phyloP scores from a whole-genome alignment of 2,329 filamentous ascomycete genomes.

The Aspergillus eucalypticola region DNA sequence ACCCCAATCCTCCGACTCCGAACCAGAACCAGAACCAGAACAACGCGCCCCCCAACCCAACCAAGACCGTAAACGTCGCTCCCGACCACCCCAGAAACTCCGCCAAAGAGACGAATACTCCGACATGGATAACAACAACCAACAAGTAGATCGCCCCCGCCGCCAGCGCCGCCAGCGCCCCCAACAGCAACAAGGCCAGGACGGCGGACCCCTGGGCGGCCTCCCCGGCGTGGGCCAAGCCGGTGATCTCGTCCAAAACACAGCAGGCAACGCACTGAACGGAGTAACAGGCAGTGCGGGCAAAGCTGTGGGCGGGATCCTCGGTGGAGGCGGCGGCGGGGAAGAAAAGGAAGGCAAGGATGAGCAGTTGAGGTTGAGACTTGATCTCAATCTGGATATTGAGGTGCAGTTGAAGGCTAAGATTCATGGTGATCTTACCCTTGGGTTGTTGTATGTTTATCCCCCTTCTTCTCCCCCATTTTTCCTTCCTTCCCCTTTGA shows the following conservation, averaged over 20 bases:
- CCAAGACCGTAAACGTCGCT: slow-evolving; percentile 32
- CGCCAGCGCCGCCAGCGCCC: slow-evolving; percentile 57
- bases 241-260: slow-evolving; percentile 55
- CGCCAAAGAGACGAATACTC: slow-evolving; percentile 35
- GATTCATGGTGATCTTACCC: slow-evolving; percentile 76
- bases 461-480: not conserved
- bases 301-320: slow-evolving; percentile 44
- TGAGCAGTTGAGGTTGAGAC: slow-evolving; percentile 66
- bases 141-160: slow-evolving; percentile 54
- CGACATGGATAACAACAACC: slow-evolving; percentile 57
- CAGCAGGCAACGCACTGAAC: slow-evolving; percentile 49
- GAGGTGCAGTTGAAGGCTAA: slow-evolving; percentile 80
- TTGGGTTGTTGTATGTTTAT: slow-evolving; percentile 69
- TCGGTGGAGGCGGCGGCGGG: slow-evolving; percentile 31
- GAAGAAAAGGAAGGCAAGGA: slow-evolving; percentile 49
- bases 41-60: slow-evolving; percentile 50
- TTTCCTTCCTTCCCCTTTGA: not conserved
- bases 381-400: slow-evolving; percentile 75
- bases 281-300: slow-evolving; percentile 42
- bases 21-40: slow-evolving; percentile 40
- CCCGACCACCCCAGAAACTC: slow-evolving; percentile 14
- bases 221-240: slow-evolving; percentile 60
- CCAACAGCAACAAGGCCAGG: slow-evolving; percentile 44
- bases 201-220: slow-evolving; percentile 44
- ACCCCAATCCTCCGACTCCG: slow-evolving; percentile 42